These are phyloP conservation scores for Rhodotorula sp. DNA, from an alignment of 1,284 basidiomycete genomes.

Conservation along the genomic window DNA sequence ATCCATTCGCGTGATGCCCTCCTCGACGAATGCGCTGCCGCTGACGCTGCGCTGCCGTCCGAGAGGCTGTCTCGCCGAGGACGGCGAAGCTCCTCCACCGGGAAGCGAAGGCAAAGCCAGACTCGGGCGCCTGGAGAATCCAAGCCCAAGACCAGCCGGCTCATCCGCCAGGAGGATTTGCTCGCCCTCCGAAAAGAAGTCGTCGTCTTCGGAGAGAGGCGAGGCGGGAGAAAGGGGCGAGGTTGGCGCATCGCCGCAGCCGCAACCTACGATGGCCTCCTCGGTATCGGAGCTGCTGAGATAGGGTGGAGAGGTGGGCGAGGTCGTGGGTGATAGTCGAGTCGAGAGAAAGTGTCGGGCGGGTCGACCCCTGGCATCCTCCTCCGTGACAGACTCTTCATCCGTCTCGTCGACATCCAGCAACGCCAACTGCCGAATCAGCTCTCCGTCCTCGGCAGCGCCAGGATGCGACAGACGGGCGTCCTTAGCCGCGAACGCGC, in stretches of 20 bases:
- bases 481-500: too few relatives aligned
- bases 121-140: not conserved
- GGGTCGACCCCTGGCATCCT: too few relatives aligned
- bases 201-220: not conserved
- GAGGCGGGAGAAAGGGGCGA: not conserved
- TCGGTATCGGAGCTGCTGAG: too few relatives aligned
- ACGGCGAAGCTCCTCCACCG: not conserved
- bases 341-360: not conserved
- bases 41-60: not conserved
- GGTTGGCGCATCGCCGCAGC: too few relatives aligned
- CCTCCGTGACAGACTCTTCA: too few relatives aligned
- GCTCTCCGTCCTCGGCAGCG: too few relatives aligned
- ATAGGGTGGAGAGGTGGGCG: not conserved
- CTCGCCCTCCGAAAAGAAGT: constrained; percentile 2
- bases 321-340: not conserved
- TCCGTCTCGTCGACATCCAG: too few relatives aligned
- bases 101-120: not conserved
- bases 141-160: too few relatives aligned
- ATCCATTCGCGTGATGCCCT: not conserved
- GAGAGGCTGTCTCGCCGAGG: not conserved
- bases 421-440: too few relatives aligned
- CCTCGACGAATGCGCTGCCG: not conserved
- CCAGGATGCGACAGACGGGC: too few relatives aligned
- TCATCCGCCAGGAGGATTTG: not conserved
- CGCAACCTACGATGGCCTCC: too few relatives aligned